These are phyloP conservation scores for Lojkania enalia DNA, from an alignment of 2,329 filamentous ascomycete genomes.

Conservation along the genomic window DNA sequence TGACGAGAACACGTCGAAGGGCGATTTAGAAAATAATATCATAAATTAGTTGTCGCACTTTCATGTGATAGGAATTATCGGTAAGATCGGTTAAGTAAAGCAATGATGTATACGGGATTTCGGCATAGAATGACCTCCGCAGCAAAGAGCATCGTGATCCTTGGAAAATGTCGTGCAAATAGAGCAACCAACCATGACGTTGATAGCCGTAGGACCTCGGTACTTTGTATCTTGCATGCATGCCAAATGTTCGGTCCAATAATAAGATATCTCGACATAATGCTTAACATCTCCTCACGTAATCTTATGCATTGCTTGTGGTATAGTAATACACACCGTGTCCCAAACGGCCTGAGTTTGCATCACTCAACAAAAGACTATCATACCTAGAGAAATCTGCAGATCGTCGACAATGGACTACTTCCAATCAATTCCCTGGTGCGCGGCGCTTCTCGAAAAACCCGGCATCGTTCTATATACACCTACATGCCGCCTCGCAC, in stretches of 20 bases:
- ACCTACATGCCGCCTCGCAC: slow-evolving; percentile 2
- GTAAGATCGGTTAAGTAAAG: too few species aligned
- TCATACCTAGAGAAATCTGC: background rate
- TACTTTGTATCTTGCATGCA: background rate
- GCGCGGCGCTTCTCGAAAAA: slow-evolving; percentile 1
- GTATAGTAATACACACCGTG: background rate
- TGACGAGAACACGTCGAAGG: too few species aligned
- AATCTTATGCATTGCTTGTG: background rate
- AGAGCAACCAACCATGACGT: background rate
- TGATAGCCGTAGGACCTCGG: background rate
- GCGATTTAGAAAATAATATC: too few species aligned
- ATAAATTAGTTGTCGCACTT: too few species aligned
- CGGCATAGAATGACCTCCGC: background rate
- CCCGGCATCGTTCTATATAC: slow-evolving; percentile 5
- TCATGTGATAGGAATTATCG: too few species aligned
- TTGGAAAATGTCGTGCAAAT: background rate
- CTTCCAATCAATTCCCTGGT: slow-evolving; percentile 7
- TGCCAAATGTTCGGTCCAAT: background rate
- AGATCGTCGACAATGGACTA: slow-evolving; percentile 4
- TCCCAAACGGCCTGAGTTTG: background rate
- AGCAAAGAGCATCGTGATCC: background rate
- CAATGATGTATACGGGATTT: background rate
- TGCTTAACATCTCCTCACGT: background rate
- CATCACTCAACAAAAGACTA: background rate
- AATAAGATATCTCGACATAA: too few species aligned